A percentile compares a stretch with the other conserved stretches of the same genome.
phyloP scores from a whole-genome alignment of 2,329 filamentous ascomycete genomes.

The Cercospora zeina region DNA sequence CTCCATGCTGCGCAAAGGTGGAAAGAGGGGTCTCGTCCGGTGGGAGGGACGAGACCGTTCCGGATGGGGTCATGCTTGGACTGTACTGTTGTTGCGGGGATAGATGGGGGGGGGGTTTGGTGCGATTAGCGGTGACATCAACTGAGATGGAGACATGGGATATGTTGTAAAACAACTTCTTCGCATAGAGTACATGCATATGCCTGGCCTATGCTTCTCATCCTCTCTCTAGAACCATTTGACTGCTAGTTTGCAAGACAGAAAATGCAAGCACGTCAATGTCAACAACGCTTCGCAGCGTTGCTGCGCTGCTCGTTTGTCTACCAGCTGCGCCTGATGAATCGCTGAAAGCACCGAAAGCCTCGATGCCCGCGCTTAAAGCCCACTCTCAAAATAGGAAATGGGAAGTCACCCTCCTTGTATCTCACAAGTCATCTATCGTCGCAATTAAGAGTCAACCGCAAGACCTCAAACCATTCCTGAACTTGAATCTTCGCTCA shows the following conservation, averaged over 20 bases:
- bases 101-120: not conserved
- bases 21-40: not conserved
- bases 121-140: too few relatives aligned
- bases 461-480: not conserved
- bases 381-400: not conserved
- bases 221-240: not conserved
- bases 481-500: not conserved
- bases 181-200: slow-evolving; percentile 4
- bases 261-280: not conserved
- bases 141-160: too few relatives aligned
- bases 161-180: not conserved
- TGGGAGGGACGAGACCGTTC: not conserved
- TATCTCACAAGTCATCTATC: slow-evolving; percentile 6
- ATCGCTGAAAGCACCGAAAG: not conserved
- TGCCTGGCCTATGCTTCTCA: not conserved
- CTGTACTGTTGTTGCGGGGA: not conserved
- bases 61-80: not conserved
- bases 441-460: slow-evolving; percentile 1
- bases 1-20: not conserved
- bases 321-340: not conserved
- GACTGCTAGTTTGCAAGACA: not conserved
- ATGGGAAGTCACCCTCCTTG: slow-evolving; percentile 1
- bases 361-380: not conserved
- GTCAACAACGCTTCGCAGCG: not conserved
- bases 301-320: not conserved